Base-by-base conservation (phyloP, 1,284 basidiomycete genomes). In the Ustilago vetiveriae region DNA sequence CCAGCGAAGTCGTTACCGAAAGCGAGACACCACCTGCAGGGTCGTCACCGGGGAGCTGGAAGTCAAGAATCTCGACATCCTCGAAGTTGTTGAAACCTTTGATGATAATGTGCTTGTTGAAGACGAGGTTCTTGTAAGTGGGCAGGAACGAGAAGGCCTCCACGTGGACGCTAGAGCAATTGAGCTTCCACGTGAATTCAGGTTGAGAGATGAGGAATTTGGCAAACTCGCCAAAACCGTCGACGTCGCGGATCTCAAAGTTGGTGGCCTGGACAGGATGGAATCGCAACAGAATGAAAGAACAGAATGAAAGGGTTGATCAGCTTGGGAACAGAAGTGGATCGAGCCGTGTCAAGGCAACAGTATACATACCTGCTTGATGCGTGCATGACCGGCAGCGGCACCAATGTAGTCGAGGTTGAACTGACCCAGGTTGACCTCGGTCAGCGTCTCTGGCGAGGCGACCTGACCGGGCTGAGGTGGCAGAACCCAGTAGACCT, bases 31-130 rank as follows among this genome's bases (percentile, higher is more conserved):
- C 90, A 39, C 89, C 89, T 0, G 82, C 83, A 2, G 88, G 87
- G 79, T 87, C 86, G 74, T 91, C 89, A 35, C 86, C 87, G 1
- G 90, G 90, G n/a, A 92, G 83, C 76, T 88, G 86, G 71, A 92
- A 86, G 69, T 90, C 87, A 53, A 86, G 82, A 37, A 92, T 84
- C 42, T 82, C 62, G 39, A 90, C 87, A 74, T 87, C 85, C 16
- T 85, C 78, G 76, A 92, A 90, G 78, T 85, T 88, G 76, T 90
- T 84, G 82, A 89, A 87, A n/a, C 89, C 89, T 86, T 80, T 75
- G 29, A 82, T 72, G 8, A 79, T 80, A 40, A 76, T 60, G 49
- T 82, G 68, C 72, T 75, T 77, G 38, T 39, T 46, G 32, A 72
- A 58, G 44, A 52, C 63, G 14, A 78, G 47, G 35, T 76, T 75